Base-by-base conservation (phyloP, 129 eudicot species). In the Tagetes erecta region DNA sequence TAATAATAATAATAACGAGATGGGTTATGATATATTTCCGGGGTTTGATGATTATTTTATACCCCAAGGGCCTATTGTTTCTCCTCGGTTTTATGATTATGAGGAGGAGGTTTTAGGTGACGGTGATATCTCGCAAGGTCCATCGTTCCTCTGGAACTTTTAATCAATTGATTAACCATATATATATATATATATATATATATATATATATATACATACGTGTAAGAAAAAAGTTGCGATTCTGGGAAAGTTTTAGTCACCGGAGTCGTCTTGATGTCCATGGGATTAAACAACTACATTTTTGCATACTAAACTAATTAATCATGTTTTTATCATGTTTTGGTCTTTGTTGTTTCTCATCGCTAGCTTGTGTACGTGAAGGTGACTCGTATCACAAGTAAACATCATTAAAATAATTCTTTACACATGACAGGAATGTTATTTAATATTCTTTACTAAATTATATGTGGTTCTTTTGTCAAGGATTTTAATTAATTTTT, bases 31-130 rank as follows among this genome's bases (percentile, higher is more conserved):
- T 7, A 81, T 81, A 27, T 81, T 81, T 71, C 76, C 74, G 1
- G 77, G 76, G 1, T 81, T 81, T 3, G 84, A 81, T 70, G 84
- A 81, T 81, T 74, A 73, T 68, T 81, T 81, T 59, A 81, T 81
- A 73, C 68, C 49, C 3, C 42, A 67, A 0, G 60, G 76, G 12
- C 46, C 46, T 0, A 42, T 52, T 1, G 20, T 8, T n/a, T 42
- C 70, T 68, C 69, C 44, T 35, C 27, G 7, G 42, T 64, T 64
- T 68, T 33, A 46, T 5, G 53, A 53, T 45, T 75, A 75, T 31
- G 73, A 63, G 8, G 78, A 78, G 6, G 73, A 78, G 8, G 51
- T 50, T 35, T 71, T 66, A 0, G 40, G 31, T 67, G 68, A 80
- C 2, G 79, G 51, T 20, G 76, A 68, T 49, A 39, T 80, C 27